These are phyloP conservation scores for Jatropha podagrica DNA, from an alignment of 441 rosid species.

Conservation along the genomic window DNA sequence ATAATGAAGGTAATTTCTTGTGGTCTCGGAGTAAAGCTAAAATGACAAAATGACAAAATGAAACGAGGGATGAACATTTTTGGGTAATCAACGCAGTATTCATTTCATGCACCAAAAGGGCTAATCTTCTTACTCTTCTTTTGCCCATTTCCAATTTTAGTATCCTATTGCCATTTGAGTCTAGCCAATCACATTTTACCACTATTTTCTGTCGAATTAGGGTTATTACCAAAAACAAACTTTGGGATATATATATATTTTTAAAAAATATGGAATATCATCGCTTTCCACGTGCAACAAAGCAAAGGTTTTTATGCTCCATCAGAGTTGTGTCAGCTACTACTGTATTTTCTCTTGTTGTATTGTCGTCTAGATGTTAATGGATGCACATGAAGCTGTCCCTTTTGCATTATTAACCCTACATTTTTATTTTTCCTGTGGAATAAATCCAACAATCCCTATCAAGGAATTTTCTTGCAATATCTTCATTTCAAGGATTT, in stretches of 20 bases:
- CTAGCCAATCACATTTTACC: too few species aligned
- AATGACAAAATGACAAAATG: too few species aligned
- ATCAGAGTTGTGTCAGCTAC: neutral
- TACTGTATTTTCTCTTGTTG: conserved; percentile 12
- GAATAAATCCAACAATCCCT: conserved; percentile 5
- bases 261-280: too few species aligned
- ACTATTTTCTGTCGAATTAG: too few species aligned
- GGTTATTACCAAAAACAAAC: too few species aligned
- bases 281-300: neutral
- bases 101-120: neutral
- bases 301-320: neutral
- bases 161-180: too few species aligned
- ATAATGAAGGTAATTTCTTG: too few species aligned
- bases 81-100: neutral
- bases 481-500: too few species aligned
- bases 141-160: neutral
- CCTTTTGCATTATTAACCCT: neutral
- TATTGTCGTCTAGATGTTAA: conserved; percentile 5
- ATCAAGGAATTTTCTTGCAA: neutral
- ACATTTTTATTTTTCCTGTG: neutral
- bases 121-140: neutral
- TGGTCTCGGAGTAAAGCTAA: too few species aligned
- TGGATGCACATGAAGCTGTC: neutral
- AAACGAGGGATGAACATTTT: neutral
- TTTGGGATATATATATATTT: too few species aligned